These are phyloP conservation scores for Lablab purpureus DNA, from an alignment of 306 rosid species.

Conservation along the genomic window DNA sequence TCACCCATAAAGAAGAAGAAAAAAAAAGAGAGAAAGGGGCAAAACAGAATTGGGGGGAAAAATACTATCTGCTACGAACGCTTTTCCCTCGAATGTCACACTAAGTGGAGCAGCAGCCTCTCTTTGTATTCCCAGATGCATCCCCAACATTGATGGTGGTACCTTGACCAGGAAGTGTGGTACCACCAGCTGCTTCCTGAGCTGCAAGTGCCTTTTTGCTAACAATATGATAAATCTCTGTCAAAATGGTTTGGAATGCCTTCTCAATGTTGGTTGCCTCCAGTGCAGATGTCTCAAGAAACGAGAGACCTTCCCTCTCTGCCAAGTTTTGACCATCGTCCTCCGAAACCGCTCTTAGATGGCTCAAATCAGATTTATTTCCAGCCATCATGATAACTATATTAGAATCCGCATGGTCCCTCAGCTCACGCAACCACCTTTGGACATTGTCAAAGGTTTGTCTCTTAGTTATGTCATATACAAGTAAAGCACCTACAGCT, in stretches of 20 bases:
- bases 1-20: constrained; percentile 50
- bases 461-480: constrained; percentile 93
- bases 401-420: constrained; percentile 98
- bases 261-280: constrained; percentile 94
- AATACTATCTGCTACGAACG: constrained; percentile 55
- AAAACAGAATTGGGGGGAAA: constrained; percentile 43
- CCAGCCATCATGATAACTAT: constrained; percentile 99
- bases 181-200: constrained; percentile 75
- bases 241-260: constrained; percentile 96
- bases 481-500: constrained; percentile 96
- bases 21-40: constrained; percentile 30
- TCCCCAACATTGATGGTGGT: constrained; percentile 90
- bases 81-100: constrained; percentile 45
- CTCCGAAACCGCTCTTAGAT: constrained; percentile 88
- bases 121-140: constrained; percentile 63
- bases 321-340: constrained; percentile 92
- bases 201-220: constrained; percentile 99
- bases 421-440: constrained; percentile 97
- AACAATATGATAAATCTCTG: constrained; percentile 92
- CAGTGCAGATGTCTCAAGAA: constrained; percentile 97
- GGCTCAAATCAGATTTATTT: constrained; percentile 88
- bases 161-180: constrained; percentile 86
- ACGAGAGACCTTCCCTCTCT: constrained; percentile 95
- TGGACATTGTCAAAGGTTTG: constrained; percentile 94
- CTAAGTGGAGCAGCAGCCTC: constrained; percentile 82